Conservation (phyloP, 345 rosid species). For the Rhodomyrtus tomentosa region DNA sequence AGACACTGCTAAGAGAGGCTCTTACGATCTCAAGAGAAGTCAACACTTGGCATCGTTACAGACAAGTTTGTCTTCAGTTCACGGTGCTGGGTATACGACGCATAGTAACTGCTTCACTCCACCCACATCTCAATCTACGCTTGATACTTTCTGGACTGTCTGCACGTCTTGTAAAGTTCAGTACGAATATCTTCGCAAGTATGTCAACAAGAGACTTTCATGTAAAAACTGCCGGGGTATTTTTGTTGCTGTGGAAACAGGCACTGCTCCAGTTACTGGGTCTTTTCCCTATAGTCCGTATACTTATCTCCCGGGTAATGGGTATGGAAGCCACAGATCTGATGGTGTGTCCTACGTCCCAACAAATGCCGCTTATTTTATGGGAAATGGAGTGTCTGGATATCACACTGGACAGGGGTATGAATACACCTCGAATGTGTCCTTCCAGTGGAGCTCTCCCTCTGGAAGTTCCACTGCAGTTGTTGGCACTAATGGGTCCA, state of each 20-base stretch:
- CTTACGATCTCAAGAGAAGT: slow-evolving; percentile 44
- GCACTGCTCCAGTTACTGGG: slow-evolving; percentile 72
- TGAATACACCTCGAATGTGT: slow-evolving; percentile 60
- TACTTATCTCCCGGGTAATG: slow-evolving; percentile 42
- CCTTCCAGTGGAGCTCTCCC: slow-evolving; percentile 66
- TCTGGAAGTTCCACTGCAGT: slow-evolving; percentile 49
- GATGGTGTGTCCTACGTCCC: slow-evolving; percentile 64
- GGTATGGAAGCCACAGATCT: slow-evolving; percentile 56
- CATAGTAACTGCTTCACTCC: slow-evolving; percentile 37
- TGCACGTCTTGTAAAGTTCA: slow-evolving; percentile 98
- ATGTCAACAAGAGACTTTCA: slow-evolving; percentile 89
- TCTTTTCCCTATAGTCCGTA: slow-evolving; percentile 57
- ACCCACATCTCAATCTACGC: slow-evolving; percentile 37
- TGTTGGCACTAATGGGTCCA: slow-evolving; percentile 41
- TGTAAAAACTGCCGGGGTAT: slow-evolving; percentile 99
- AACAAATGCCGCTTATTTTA: slow-evolving; percentile 40
- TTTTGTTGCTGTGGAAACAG: slow-evolving; percentile 77
- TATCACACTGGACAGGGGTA: slow-evolving; percentile 71
- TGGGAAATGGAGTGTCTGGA: slow-evolving; percentile 48
- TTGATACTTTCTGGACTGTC: slow-evolving; percentile 96
- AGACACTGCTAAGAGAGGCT: slow-evolving; percentile 51
- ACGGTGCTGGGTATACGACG: slow-evolving; percentile 33
- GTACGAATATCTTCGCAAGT: slow-evolving; percentile 93
- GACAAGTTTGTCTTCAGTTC: slow-evolving; percentile 29
- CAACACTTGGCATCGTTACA: slow-evolving; percentile 21